phyloP scores from a whole-genome alignment of 1,139 yeast species.

The Debaryomyces nepalensis region DNA sequence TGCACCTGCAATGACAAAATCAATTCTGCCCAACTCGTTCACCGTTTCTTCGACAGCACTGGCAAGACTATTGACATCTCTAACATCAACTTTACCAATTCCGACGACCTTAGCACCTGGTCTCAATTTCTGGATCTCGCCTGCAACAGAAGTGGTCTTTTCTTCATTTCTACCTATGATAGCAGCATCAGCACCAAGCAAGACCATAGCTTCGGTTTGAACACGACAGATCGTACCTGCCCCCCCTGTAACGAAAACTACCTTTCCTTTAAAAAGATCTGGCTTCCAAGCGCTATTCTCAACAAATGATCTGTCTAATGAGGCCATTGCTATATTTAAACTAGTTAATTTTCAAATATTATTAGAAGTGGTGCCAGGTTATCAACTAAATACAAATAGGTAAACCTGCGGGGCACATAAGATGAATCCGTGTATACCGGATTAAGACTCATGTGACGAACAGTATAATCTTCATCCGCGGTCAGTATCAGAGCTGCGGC shows the following conservation, averaged over 20 bases:
- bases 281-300: slow-evolving; percentile 51
- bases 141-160: slow-evolving; percentile 71
- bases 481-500: too few relatives aligned
- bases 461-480: too few relatives aligned
- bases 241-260: slow-evolving; percentile 93
- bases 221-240: slow-evolving; percentile 94
- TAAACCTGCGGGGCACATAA: slow-evolving; percentile 1
- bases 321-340: slow-evolving; percentile 14
- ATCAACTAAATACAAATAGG: background rate
- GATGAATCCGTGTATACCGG: too few relatives aligned
- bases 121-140: slow-evolving; percentile 62
- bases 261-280: slow-evolving; percentile 79
- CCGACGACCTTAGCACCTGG: slow-evolving; percentile 73
- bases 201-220: slow-evolving; percentile 83
- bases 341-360: too few relatives aligned
- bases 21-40: slow-evolving; percentile 70
- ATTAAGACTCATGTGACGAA: too few relatives aligned
- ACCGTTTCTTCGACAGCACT: slow-evolving; percentile 72
- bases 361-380: too few relatives aligned
- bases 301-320: slow-evolving; percentile 35
- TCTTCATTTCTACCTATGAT: slow-evolving; percentile 78
- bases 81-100: slow-evolving; percentile 76
- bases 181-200: slow-evolving; percentile 86
- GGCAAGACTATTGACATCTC: slow-evolving; percentile 62
- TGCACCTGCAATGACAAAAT: slow-evolving; percentile 92